phyloP scores from a whole-genome alignment of 179 eudicot genomes.

The Actinidia chinensis region DNA sequence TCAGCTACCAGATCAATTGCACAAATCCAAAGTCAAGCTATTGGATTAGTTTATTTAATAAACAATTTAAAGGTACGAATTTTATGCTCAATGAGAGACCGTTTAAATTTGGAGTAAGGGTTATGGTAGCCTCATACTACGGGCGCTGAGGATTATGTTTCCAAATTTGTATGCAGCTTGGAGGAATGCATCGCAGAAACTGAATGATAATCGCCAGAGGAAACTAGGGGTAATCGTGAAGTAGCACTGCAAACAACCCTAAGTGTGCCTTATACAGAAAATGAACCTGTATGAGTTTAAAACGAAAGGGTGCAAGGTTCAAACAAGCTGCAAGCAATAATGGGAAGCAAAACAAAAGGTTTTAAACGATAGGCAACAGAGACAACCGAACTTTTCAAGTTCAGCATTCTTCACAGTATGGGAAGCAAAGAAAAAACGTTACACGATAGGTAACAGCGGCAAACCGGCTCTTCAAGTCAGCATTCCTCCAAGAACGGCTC shows the following conservation, averaged over 20 bases:
- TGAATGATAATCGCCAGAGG: conserved; percentile 93
- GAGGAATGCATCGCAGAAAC: conserved; percentile 98
- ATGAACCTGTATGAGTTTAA: conserved; percentile 55
- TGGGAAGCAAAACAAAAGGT: neutral
- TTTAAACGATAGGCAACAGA: no score
- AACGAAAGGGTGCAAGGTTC: conserved; percentile 10
- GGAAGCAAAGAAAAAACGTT: no score
- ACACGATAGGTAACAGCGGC: conserved; percentile 25
- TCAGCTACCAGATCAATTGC: conserved; percentile 84
- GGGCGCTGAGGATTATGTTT: conserved; percentile 92
- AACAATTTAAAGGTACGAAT: no score
- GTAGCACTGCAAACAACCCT: conserved; percentile 90
- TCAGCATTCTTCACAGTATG: no score
- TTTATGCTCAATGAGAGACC: conserved; percentile 34
- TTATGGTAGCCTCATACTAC: conserved; percentile 96
- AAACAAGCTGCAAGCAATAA: neutral
- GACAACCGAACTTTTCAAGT: no score
- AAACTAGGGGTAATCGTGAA: conserved; percentile 97
- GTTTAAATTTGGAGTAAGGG: conserved; percentile 96
- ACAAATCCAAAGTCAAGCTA: neutral
- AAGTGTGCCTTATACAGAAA: conserved; percentile 87
- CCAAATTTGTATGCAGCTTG: conserved; percentile 99
- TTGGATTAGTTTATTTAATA: neutral
- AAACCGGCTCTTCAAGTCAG: conserved; percentile 47
- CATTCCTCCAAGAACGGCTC: conserved; percentile 27